Conservation (phyloP, 768 basidiomycete genomes). For the Boletus vermiculosoides region DNA sequence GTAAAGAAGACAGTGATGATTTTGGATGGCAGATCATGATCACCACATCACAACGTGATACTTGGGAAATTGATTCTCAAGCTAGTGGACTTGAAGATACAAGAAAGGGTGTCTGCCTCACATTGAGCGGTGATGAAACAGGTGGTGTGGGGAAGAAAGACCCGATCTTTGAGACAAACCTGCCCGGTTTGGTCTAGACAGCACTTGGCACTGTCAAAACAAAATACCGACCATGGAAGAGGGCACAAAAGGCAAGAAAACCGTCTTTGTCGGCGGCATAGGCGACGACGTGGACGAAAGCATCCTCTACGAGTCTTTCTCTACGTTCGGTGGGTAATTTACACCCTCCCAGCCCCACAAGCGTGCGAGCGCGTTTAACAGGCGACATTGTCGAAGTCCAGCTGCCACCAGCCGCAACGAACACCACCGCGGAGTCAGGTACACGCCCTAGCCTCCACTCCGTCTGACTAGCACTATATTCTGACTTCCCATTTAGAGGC, state of each 20-base stretch:
- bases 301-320: constrained; percentile 74
- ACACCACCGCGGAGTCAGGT: constrained; percentile 64
- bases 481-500: constrained; percentile 41
- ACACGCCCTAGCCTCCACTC: not conserved
- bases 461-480: constrained; percentile 1
- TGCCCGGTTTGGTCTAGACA: constrained; percentile 6
- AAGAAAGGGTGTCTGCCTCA: not conserved
- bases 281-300: constrained; percentile 81
- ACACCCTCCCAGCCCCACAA: not conserved
- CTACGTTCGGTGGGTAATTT: constrained; percentile 72
- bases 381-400: constrained; percentile 94
- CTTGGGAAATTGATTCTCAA: constrained; percentile 1
- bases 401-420: constrained; percentile 75
- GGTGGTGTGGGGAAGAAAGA: constrained; percentile 12
- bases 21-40: not conserved
- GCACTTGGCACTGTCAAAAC: not conserved
- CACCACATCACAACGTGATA: not conserved
- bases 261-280: constrained; percentile 81
- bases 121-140: not conserved
- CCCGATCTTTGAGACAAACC: constrained; percentile 12
- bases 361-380: constrained; percentile 32
- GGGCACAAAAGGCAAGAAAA: constrained; percentile 82
- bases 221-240: constrained; percentile 61
- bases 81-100: not conserved
- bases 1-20: not conserved